Percentiles rank a stretch among this genome's conserved stretches.
Conservation (phyloP, 129 eudicot species). For the Glebionis coronaria region DNA sequence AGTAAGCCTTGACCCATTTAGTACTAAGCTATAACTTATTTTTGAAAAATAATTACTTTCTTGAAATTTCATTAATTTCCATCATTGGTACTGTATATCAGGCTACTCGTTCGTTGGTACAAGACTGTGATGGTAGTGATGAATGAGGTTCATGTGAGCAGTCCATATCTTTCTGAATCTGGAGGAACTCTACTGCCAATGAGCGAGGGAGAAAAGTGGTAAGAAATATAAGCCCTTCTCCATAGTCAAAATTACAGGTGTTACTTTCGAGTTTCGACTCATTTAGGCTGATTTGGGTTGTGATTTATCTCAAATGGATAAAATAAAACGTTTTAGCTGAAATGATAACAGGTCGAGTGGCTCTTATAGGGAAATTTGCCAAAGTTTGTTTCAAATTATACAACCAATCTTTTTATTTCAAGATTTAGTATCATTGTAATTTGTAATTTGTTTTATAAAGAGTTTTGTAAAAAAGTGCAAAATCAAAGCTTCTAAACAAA, state of each 20-base stretch:
- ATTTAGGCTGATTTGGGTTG: too few relatives aligned
- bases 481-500: too few relatives aligned
- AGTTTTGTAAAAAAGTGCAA: too few relatives aligned
- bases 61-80: constrained; percentile 1
- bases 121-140: constrained; percentile 88
- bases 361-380: constrained; percentile 8
- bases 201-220: constrained; percentile 99
- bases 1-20: not conserved
- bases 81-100: constrained; percentile 26
- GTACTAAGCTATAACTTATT: not conserved
- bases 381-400: not conserved
- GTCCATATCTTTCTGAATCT: constrained; percentile 90
- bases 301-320: too few relatives aligned
- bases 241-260: not conserved
- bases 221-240: constrained; percentile 19
- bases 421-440: too few relatives aligned
- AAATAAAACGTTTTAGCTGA: too few relatives aligned
- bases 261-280: not conserved
- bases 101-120: constrained; percentile 98
- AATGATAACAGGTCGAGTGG: not conserved
- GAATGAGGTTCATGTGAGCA: constrained; percentile 92
- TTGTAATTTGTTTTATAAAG: too few relatives aligned
- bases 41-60: not conserved
- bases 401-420: not conserved
- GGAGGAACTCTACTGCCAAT: constrained; percentile 98